Evolutionary conservation across 345 rosid genomes (phyloP).

Genomic region (Hibiscus tridactylites): DNA sequence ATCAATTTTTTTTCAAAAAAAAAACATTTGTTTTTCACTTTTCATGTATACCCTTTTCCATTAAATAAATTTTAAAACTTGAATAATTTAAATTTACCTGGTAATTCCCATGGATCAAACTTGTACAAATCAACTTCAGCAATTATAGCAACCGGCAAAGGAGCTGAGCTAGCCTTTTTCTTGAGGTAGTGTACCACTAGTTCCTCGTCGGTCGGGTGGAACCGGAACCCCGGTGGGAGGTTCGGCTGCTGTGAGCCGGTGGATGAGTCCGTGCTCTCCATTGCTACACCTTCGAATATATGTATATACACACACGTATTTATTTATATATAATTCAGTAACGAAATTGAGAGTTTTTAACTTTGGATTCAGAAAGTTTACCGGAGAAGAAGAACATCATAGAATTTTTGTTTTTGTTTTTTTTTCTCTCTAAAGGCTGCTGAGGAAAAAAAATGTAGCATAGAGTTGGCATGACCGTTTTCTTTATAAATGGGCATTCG

Average conservation of each 20-base stretch:
- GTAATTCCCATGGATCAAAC: conserved; percentile 75
- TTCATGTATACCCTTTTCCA: too few relatives aligned
- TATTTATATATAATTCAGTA: neutral
- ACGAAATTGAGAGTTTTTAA: neutral
- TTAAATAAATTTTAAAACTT: neutral
- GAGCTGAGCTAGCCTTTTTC: conserved; percentile 44
- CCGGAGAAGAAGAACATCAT: conserved; percentile 10
- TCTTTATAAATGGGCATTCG: conserved; percentile 18
- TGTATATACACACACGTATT: neutral
- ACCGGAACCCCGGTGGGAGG: conserved; percentile 46
- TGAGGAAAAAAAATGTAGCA: conserved; percentile 10
- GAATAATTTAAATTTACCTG: conserved; percentile 25
- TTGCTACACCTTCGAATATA: neutral
- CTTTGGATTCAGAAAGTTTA: conserved; percentile 1
- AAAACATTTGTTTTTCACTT: too few relatives aligned
- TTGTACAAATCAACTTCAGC: conserved; percentile 70
- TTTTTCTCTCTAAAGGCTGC: neutral
- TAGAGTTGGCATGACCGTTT: conserved; percentile 20
- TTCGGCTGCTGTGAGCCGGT: conserved; percentile 27
- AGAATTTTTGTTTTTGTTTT: neutral
- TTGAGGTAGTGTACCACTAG: conserved; percentile 68
- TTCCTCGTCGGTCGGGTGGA: conserved; percentile 71
- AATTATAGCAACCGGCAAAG: conserved; percentile 57
- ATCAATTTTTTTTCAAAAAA: too few relatives aligned
- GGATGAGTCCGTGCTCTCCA: conserved; percentile 43